A percentile compares a stretch with the other conserved stretches of the same genome.
These are phyloP conservation scores for Jacaranda mimosifolia DNA, from an alignment of 257 asterid species.

Conservation along the genomic window DNA sequence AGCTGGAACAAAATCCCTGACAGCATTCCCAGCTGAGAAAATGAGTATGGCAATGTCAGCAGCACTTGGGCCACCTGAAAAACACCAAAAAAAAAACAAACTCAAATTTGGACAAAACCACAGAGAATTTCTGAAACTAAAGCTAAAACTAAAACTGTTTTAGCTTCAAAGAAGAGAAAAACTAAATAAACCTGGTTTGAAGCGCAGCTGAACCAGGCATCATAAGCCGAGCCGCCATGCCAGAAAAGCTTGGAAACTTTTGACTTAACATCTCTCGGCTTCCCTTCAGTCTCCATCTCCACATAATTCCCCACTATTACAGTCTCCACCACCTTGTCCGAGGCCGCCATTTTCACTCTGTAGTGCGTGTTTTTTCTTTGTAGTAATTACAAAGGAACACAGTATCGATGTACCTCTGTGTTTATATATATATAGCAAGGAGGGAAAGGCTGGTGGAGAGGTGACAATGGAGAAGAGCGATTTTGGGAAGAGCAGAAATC, in stretches of 20 bases:
- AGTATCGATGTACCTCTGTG: too few species aligned
- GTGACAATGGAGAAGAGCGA: background rate
- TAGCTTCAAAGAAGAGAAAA: too few species aligned
- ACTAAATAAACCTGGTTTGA: constrained; percentile 40
- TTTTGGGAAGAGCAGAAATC: constrained; percentile 28
- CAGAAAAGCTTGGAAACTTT: constrained; percentile 45
- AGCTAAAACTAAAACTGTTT: too few species aligned
- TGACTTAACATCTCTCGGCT: constrained; percentile 36
- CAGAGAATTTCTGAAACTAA: background rate
- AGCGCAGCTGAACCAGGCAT: constrained; percentile 57
- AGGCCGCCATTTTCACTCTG: constrained; percentile 12
- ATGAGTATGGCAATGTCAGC: constrained; percentile 51
- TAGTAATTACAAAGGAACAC: too few species aligned
- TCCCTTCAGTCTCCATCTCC: constrained; percentile 45
- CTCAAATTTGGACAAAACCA: background rate
- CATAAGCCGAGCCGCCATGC: constrained; percentile 60
- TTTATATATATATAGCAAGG: too few species aligned
- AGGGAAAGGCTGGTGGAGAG: background rate
- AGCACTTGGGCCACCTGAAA: constrained; percentile 54
- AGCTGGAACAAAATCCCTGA: constrained; percentile 52
- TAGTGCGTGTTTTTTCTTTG: background rate
- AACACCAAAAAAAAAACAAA: background rate
- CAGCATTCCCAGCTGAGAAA: constrained; percentile 51
- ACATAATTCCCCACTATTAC: constrained; percentile 49
- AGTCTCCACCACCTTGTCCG: constrained; percentile 47